phyloP scores from a whole-genome alignment of 257 asterid species.

The Knoxia roxburghii region DNA sequence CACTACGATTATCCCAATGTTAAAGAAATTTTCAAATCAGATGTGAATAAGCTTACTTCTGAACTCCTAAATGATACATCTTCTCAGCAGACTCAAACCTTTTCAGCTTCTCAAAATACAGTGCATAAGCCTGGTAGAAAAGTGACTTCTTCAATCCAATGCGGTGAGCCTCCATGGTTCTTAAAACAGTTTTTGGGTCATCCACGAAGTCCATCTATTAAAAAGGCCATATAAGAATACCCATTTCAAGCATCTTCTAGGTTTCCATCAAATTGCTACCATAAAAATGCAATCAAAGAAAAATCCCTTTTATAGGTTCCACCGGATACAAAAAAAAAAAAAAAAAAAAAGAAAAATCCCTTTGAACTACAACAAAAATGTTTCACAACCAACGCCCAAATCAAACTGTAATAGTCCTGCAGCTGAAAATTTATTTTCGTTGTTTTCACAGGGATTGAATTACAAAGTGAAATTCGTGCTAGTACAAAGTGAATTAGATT shows the following conservation, averaged over 20 bases:
- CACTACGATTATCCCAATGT: background rate
- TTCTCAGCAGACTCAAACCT: slow-evolving; percentile 79
- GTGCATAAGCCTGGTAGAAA: slow-evolving; percentile 88
- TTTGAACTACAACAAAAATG: background rate
- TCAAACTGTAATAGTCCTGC: background rate
- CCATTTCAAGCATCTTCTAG: background rate
- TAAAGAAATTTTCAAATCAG: background rate
- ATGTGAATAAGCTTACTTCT: slow-evolving; percentile 52
- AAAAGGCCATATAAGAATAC: background rate
- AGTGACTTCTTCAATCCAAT: slow-evolving; percentile 70
- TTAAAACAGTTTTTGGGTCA: slow-evolving; percentile 65
- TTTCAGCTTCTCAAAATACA: slow-evolving; percentile 80
- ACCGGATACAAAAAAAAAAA: no score
- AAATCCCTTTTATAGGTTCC: no score
- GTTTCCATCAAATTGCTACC: background rate
- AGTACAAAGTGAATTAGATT: background rate
- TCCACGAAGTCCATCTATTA: slow-evolving; percentile 87
- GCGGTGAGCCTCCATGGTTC: slow-evolving; percentile 60
- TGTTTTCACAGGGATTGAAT: background rate
- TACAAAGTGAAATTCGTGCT: no score
- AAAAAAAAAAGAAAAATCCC: no score
- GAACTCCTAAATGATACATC: slow-evolving; percentile 75
- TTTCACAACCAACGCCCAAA: background rate
- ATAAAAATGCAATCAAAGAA: background rate
- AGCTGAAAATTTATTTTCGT: background rate